These are phyloP conservation scores for Paramecium pentaurelia DNA, from an alignment of 73 alveolate genomes.

Conservation along the genomic window DNA sequence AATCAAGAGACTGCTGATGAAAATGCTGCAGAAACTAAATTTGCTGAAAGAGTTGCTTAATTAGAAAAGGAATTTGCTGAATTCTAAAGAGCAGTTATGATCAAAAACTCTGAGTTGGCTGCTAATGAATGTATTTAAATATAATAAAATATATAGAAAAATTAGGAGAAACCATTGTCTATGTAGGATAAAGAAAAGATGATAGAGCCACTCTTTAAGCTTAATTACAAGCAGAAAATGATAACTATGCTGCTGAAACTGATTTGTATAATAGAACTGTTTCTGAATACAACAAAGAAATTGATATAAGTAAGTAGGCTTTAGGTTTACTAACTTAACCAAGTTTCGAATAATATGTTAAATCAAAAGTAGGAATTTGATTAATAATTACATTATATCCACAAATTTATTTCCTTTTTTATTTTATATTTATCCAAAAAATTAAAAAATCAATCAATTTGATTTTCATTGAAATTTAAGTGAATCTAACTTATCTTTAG, in stretches of 20 bases:
- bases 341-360: conserved; percentile 32
- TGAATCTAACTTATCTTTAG: too few relatives aligned
- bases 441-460: too few relatives aligned
- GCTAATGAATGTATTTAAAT: conserved; percentile 26
- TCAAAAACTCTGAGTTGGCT: conserved; percentile 37
- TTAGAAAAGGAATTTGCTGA: conserved; percentile 27
- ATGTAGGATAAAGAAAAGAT: background rate
- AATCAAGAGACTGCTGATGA: conserved; percentile 15
- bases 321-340: background rate
- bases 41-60: conserved; percentile 35
- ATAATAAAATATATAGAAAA: background rate
- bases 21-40: conserved; percentile 20
- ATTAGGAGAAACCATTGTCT: background rate
- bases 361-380: conserved; percentile 30
- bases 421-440: too few relatives aligned
- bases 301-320: background rate
- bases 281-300: conserved; percentile 25
- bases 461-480: background rate
- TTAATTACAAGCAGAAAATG: conserved; percentile 41
- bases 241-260: conserved; percentile 44
- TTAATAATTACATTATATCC: background rate
- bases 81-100: conserved; percentile 45
- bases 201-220: conserved; percentile 6
- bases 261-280: conserved; percentile 23
- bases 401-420: background rate